Conservation (phyloP, 2,329 filamentous ascomycete genomes). For the Fusarium sp. region DNA sequence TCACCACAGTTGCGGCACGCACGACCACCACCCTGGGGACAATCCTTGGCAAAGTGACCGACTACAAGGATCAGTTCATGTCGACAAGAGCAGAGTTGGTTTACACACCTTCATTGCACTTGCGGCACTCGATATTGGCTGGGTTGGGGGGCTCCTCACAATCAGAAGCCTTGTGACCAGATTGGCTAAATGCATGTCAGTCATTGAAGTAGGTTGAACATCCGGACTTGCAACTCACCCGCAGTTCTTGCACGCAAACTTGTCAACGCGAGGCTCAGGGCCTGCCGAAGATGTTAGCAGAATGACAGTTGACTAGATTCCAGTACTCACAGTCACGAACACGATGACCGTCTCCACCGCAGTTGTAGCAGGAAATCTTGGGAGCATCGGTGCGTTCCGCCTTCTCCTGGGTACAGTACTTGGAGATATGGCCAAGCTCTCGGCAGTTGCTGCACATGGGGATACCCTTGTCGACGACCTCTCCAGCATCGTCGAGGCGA, state of each 20-base stretch:
- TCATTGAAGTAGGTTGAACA: conserved; percentile 2
- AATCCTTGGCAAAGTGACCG: conserved; percentile 73
- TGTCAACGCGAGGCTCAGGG: conserved; percentile 70
- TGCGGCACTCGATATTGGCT: conserved; percentile 73
- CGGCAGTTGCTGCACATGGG: conserved; percentile 73
- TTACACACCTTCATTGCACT: conserved; percentile 69
- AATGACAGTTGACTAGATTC: not conserved
- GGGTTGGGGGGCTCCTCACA: conserved; percentile 72
- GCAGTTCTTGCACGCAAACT: conserved; percentile 77
- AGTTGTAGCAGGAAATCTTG: conserved; percentile 73
- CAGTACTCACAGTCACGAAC: conserved; percentile 73
- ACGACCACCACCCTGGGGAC: conserved; percentile 69
- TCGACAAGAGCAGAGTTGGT: not conserved
- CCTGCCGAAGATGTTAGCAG: conserved; percentile 52
- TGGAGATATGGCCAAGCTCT: conserved; percentile 72
- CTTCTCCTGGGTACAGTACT: conserved; percentile 70
- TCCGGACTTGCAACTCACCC: conserved; percentile 52
- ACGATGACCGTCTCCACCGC: conserved; percentile 72
- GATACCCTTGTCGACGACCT: conserved; percentile 69
- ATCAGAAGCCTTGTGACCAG: conserved; percentile 62
- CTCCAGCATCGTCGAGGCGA: conserved; percentile 75
- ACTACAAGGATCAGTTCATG: conserved; percentile 49
- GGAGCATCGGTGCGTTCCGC: conserved; percentile 57
- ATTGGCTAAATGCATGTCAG: conserved; percentile 51
- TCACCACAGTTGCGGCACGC: conserved; percentile 72